Base-by-base conservation (phyloP, 2,329 filamentous ascomycete genomes). In the Aspergillus neotritici region DNA sequence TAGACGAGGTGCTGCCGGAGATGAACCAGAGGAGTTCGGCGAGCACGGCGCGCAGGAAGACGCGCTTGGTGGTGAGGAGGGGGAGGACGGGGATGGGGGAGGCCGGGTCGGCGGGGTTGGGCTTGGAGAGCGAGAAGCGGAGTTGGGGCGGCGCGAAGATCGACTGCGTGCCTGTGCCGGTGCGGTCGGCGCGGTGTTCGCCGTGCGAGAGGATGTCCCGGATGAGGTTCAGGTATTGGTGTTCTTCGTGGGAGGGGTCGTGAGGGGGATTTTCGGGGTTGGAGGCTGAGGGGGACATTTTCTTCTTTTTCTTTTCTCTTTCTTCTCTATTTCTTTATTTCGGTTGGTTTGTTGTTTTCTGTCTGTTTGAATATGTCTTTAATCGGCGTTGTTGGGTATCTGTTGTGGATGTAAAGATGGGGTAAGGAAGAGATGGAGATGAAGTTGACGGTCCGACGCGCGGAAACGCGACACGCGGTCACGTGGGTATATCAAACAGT, bases 21-120 rank as follows among this genome's bases (percentile, higher is more conserved):
- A 98, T 77, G 69, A 98, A 98, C 93, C 93, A 98, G 48, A 98
- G 83, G 1, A 98, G 83, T 68, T 98, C 93, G 52, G 83, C 86
- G 50, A 97, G 76, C 38, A 98, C 86, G 57, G 90, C 91, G 48
- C 87, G 85, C 28, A 87, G 79, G 70, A 96, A 97, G 57, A 98
- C 93, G 54, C 93, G 88, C 67, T 98, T 98, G 3, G 93, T 98
- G 4, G 93, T 98, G 13, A 98, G 83, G 54, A 98, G 87, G 16
- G 93, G 93, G 14, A 98, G 79, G 56, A 96, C 75, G 2, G 84
- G 82, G 10, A 68, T 70, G 21, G 67, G 65, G 9, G 65, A 60
- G 39, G 58, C 56, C 7, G 68, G 63, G 35, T 68, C 61, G 46
- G 68, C 61, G 41, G 61, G 53, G 25, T 68, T 65, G 31, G 71